Evolutionary conservation across 176 grass and related monocot species (phyloP), one percentile per base, ranked within the genome.

Genomic region (Juncus effusus): DNA sequence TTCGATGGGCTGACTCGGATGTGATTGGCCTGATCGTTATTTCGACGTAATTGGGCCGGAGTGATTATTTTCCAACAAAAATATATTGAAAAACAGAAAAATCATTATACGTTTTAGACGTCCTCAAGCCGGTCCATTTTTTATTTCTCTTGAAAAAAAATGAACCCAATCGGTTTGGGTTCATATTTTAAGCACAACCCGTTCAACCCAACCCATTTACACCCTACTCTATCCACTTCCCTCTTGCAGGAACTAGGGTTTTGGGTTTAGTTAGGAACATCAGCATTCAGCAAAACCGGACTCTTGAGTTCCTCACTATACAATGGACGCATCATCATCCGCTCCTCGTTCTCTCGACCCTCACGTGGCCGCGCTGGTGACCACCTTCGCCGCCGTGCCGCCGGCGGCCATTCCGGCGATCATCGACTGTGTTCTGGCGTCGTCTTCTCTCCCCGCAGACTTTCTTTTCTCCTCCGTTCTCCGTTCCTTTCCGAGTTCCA

Each of bases 341-440:
- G n/a, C n/a, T n/a, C 52, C 73, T 39, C 15, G 14, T 3, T 36
- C 62, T 44, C n/a, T 65, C 42, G 47, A 60, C 15, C 39, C 56
- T 67, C 76, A 75, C 70, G 42, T 85, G 42, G 54, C 79, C 59
- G 77, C 87, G 8, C 84, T 96, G 51, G 51, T 72, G 77, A 86
- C 77, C 42, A 83, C 87, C 76, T 83, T 96, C 36, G 50, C 61
- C 69, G 28, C 75, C 41, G 66, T 91, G 47, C 79, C 87, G 3
- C 63, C 71, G 0, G 74, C 83, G 36, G 82, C 87, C 70, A 66
- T 83, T 11, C 66, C 87, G 40, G 79, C 84, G 3, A 74, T 96
- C 60, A 78, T 96, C 52, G 84, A 96, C 77, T 96, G 87, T 64
- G 84, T 96, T 7, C 67, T 91, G 19, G 79, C 82, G 3, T 88